Evolutionary conservation across 2,329 filamentous ascomycete genomes (phyloP), one percentile per base, ranked within the genome.

Genomic region (Sclerotinia borealis): DNA sequence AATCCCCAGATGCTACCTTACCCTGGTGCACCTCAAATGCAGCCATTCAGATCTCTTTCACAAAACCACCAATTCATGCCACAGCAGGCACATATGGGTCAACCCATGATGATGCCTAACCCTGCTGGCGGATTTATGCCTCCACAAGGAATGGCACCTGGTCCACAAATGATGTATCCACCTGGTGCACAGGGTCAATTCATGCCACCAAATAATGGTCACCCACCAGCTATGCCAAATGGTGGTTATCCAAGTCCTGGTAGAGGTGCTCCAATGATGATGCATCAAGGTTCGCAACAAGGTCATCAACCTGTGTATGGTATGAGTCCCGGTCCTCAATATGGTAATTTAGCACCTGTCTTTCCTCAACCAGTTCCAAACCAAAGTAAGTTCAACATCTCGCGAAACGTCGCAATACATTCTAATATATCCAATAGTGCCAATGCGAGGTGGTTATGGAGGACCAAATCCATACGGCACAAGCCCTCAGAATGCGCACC

Each of bases 221-320:
- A 81, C 22, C 84, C 83, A 34, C 84, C 85, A 68, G 76, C 79
- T 10, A 82, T 86, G 61, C 90, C 85, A 49, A 81, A 85, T 9
- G 90, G 88, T 70, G 91, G 92, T 19, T 96, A 91, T 72, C 90
- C 92, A n/a, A 97, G 93, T 74, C 93, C 93, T 1, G 87, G 91
- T 63, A 85, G 92, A 54, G 75, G 80, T 25, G 91, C 95, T 15
- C 88, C 91, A 2, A 92, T 96, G 87, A 98, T 98, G 93, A 90
- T 88, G 72, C 93, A 93, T 69, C 92, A 96, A 77, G 91, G 91
- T 62, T 97, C 93, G 34, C 93, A 97, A 72, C 93, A 96, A 75
- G 92, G 93, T 47, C 92, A 96, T 74, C 80, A 81, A 54, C 70
- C 79, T 71, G 85, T 80, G 78, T 93, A 84, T 80, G 87, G 81